Evolutionary conservation across 2,329 filamentous ascomycete species (phyloP).

Genomic region (Exophiala oligosperma): DNA sequence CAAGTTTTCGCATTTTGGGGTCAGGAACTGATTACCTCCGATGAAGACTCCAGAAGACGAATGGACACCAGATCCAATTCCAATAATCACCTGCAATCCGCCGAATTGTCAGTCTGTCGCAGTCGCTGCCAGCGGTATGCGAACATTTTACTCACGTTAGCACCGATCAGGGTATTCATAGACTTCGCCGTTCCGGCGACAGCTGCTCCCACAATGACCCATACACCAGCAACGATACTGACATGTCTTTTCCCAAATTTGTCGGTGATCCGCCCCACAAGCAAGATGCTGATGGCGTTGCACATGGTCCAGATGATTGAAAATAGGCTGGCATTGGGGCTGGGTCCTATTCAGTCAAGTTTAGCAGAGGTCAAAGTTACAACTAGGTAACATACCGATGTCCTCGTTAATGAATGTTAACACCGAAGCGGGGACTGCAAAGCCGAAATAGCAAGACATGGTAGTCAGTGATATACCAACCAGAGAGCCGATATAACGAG

Average conservation of each 20-base stretch:
- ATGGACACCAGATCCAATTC: too few relatives aligned
- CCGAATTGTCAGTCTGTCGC: too few relatives aligned
- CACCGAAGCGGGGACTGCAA: conserved; percentile 23
- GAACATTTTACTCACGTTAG: conserved; percentile 12
- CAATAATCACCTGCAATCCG: too few relatives aligned
- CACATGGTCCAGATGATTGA: conserved; percentile 20
- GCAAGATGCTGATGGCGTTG: conserved; percentile 10
- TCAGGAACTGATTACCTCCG: neutral
- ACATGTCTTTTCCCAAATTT: conserved; percentile 20
- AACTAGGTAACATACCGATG: conserved; percentile 14
- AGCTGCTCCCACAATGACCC: conserved; percentile 24
- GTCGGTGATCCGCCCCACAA: conserved; percentile 21
- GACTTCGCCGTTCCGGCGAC: conserved; percentile 34
- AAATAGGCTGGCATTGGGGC: neutral
- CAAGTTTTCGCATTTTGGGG: neutral
- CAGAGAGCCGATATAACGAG: neutral
- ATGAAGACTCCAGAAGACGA: too few relatives aligned
- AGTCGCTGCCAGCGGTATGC: neutral
- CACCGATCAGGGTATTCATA: conserved; percentile 35
- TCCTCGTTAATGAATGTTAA: conserved; percentile 17
- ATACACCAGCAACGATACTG: conserved; percentile 5
- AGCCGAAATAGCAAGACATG: conserved; percentile 11
- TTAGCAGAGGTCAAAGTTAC: conserved; percentile 6
- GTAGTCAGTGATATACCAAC: neutral
- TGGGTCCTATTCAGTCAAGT: too few relatives aligned